These are phyloP conservation scores for Silene noctiflora DNA, from an alignment of 179 eudicot genomes.

Conservation along the genomic window DNA sequence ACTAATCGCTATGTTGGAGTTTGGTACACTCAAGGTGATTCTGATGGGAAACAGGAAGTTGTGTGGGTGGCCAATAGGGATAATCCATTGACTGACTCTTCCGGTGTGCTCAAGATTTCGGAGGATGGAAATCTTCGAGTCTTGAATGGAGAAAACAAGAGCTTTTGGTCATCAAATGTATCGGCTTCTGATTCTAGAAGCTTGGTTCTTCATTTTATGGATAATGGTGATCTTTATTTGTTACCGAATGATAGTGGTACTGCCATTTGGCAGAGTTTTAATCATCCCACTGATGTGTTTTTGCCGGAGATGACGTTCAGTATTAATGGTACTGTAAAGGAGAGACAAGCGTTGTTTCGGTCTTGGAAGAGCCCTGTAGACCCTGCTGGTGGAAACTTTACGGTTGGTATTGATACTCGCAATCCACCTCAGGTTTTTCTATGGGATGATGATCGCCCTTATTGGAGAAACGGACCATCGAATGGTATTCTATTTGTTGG, in stretches of 20 bases:
- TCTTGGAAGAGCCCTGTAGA: conserved; percentile 40
- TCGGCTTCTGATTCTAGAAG: neutral
- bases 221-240: conserved; percentile 28
- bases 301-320: conserved; percentile 18
- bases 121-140: conserved; percentile 29
- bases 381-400: conserved; percentile 32
- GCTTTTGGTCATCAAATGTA: conserved; percentile 36
- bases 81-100: conserved; percentile 23
- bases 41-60: conserved; percentile 18
- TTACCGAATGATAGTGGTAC: neutral
- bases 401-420: conserved; percentile 5
- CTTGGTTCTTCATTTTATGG: conserved; percentile 24
- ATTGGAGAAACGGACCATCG: conserved; percentile 35
- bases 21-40: conserved; percentile 23
- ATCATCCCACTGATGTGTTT: conserved; percentile 24
- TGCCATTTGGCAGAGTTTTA: conserved; percentile 28
- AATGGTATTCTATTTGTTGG: conserved; percentile 27
- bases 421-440: conserved; percentile 20
- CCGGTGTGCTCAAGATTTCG: conserved; percentile 22
- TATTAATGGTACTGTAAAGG: neutral
- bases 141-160: conserved; percentile 16
- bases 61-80: conserved; percentile 37
- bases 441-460: conserved; percentile 27
- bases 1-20: conserved; percentile 28
- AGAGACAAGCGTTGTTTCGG: neutral